Evolutionary conservation across 2,329 filamentous ascomycete species (phyloP).

Genomic region (Tolypocladium pustulatum): DNA sequence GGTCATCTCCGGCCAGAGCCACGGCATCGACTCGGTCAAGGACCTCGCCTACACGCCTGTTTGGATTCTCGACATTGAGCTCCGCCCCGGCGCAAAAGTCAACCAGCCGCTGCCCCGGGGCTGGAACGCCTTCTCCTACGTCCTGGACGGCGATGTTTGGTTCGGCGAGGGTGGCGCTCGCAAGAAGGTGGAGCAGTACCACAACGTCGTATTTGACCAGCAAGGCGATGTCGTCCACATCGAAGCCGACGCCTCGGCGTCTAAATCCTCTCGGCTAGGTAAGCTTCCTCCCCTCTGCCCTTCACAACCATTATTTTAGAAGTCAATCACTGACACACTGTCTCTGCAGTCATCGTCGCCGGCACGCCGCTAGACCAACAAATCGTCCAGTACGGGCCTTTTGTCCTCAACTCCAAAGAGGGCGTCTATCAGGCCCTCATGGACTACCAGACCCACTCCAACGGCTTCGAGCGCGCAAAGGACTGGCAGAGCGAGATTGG

Average conservation of each 20-base stretch:
- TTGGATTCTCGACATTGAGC: constrained; percentile 81
- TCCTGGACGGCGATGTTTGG: constrained; percentile 59
- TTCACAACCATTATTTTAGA: neutral
- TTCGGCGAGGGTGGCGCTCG: constrained; percentile 46
- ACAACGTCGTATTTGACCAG: constrained; percentile 83
- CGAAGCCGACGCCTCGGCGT: constrained; percentile 55
- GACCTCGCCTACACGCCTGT: constrained; percentile 94
- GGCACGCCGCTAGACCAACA: constrained; percentile 72
- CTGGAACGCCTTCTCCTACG: constrained; percentile 89
- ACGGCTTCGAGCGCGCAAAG: constrained; percentile 71
- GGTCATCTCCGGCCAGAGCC: constrained; percentile 78
- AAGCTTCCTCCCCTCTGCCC: constrained; percentile 4
- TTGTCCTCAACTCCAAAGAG: constrained; percentile 63
- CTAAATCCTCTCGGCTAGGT: constrained; percentile 42
- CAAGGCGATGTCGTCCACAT: constrained; percentile 67
- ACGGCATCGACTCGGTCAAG: constrained; percentile 76
- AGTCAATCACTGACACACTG: neutral
- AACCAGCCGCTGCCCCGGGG: constrained; percentile 63
- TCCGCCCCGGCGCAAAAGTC: constrained; percentile 69
- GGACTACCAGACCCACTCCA: constrained; percentile 62
- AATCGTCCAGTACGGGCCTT: constrained; percentile 76
- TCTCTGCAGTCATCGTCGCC: constrained; percentile 52
- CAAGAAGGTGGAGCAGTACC: constrained; percentile 54
- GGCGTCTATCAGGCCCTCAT: constrained; percentile 67
- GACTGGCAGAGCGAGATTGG: constrained; percentile 83